Evolutionary conservation across 208 protist species (phyloP), one percentile per base, ranked within the genome.

Genomic region (Leptomonas pyrrhocoris): DNA sequence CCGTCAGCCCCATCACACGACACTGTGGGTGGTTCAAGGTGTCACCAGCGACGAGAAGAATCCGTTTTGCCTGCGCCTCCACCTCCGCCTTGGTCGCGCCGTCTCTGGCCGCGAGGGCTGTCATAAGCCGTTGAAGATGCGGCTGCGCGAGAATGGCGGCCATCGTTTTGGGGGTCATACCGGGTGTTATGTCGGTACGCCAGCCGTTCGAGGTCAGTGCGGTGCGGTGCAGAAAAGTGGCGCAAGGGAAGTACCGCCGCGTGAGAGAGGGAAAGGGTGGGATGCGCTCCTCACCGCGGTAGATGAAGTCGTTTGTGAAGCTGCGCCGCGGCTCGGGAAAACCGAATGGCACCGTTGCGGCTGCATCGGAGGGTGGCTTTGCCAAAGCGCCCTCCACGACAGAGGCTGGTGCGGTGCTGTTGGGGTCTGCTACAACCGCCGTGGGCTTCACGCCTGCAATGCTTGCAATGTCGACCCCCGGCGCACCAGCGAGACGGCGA

Each of bases 41-140:
- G 73, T 96, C 93, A 19, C 93, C 93, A 62, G 93, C 84, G 21
- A 78, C 68, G 6, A 82, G 68, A 13, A 97, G 79, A 69, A 97
- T 89, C n/a, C 45, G 25, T 28, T 71, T 68, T 1, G 93, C 84
- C 9, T 81, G 86, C 43, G 64, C 65, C 68, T 71, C 71, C 25
- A 96, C 82, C 50, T 78, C 79, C 21, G 53, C 61, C 21, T 61
- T 70, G 0, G 70, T 54, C 21, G 67, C 61, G 15, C 80, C 80
- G 30, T 93, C 80, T 38, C 75, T 76, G 19, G 79, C 65, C 49
- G 86, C 83, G 34, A 77, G 48, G 34, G 73, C 73, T 13, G 66
- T 81, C 27, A 92, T 81, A 34, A 80, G 36, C n/a, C 57, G 53
- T 55, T 84, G 73, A 11, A 97, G 64, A 62, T 78, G 54, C 13